Evolutionary conservation across 768 basidiomycete genomes (phyloP), one percentile per base, ranked within the genome.

Genomic region (Panellus pusillus): DNA sequence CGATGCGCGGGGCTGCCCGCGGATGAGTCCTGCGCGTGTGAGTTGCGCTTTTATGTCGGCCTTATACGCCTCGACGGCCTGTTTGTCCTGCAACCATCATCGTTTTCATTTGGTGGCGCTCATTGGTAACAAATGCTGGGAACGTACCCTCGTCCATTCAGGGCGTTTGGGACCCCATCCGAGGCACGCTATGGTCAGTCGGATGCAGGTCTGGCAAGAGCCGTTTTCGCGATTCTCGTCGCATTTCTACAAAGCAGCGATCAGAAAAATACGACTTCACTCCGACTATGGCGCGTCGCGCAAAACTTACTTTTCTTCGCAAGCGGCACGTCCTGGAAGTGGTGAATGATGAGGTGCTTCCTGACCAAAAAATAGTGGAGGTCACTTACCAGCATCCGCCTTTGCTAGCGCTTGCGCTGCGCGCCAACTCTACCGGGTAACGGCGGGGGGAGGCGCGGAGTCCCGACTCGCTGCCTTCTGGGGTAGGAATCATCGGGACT

Each of bases 161-260:
- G 90, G 91, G 47, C 91, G 80, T 65, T 81, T 87, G 8, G 84
- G 74, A 4, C 91, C 91, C 91, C 91, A 93, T 12, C 91, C 91
- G 4, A 93, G 75, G 70, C 91, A 93, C 47, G 87, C 78, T 63
- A 93, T 89, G 44, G 84, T 86, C 35, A 93, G 76, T 46, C 91
- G 87, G 54, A 82, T 78, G 68, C 91, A 93, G 1, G 91, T 93
- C 61, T 81, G 78, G 71, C 90, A 93, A 2, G 89, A 87, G 69
- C 89, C 82, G 55, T 82, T 85, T 64, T 87, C 85, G 60, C 88
- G 83, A 60, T 89, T 84, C 64, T 93, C 90, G 68, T 93, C 90
- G 69, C 90, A 93, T 88, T 93, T 93, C 89, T 92, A 67, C 20
- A 47, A 54, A 54, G 44, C 24, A 14, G 24, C 24, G 24, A 24